These are phyloP conservation scores for Kwoniella heveanensis DNA, from an alignment of 768 basidiomycete species.

Conservation along the genomic window DNA sequence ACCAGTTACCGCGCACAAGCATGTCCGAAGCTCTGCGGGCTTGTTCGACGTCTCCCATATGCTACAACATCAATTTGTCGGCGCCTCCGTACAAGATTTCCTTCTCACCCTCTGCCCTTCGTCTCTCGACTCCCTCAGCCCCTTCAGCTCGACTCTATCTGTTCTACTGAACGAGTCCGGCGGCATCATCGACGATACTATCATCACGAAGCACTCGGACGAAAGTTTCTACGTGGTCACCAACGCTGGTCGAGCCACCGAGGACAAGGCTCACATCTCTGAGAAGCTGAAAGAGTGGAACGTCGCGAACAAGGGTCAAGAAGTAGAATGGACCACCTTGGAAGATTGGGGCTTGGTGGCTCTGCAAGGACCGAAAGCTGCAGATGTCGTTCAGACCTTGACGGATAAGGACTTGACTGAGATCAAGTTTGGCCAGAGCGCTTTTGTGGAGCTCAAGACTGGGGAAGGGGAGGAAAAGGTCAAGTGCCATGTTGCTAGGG, in stretches of 20 bases:
- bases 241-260: slow-evolving; percentile 82
- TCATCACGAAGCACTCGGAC: slow-evolving; percentile 70
- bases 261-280: slow-evolving; percentile 77
- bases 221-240: slow-evolving; percentile 91
- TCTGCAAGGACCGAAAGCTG: slow-evolving; percentile 86
- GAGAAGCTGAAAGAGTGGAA: slow-evolving; percentile 79
- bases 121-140: slow-evolving; percentile 67
- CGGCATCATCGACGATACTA: slow-evolving; percentile 94
- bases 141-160: slow-evolving; percentile 80
- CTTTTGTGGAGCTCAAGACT: slow-evolving; percentile 67
- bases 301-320: slow-evolving; percentile 59
- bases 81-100: slow-evolving; percentile 74
- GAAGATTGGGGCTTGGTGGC: slow-evolving; percentile 87
- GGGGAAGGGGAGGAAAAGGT: slow-evolving; percentile 64
- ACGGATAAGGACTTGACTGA: slow-evolving; percentile 65
- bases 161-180: slow-evolving; percentile 84
- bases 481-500: slow-evolving; percentile 83
- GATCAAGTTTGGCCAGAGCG: slow-evolving; percentile 82
- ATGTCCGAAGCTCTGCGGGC: slow-evolving; percentile 78
- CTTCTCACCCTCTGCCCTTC: slow-evolving; percentile 89
- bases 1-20: slow-evolving; percentile 83
- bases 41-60: slow-evolving; percentile 98
- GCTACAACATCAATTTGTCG: slow-evolving; percentile 87
- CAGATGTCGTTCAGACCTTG: slow-evolving; percentile 72
- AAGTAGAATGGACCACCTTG: slow-evolving; percentile 78